A percentile compares a stretch with the other conserved stretches of the same genome.
Evolutionary conservation across 1,284 basidiomycete species (phyloP).

Genomic region (Tylopilus microsporus): DNA sequence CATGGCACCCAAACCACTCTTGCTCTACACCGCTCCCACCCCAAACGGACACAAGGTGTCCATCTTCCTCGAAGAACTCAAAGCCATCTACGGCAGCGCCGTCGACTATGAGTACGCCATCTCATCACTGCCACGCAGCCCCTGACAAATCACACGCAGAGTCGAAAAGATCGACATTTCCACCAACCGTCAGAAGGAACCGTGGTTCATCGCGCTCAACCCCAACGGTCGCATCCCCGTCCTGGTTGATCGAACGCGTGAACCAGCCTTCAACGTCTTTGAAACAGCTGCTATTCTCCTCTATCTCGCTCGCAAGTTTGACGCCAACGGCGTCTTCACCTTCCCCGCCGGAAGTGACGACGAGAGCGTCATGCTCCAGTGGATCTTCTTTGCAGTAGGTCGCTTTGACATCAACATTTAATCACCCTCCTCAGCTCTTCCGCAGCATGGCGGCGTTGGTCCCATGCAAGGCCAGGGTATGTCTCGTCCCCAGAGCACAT

Average conservation of each 20-base stretch:
- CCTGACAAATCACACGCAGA: slow-evolving; percentile 29
- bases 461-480: slow-evolving; percentile 47
- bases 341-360: slow-evolving; percentile 41
- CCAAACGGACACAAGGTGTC: slow-evolving; percentile 69
- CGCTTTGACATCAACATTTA: neutral
- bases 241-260: slow-evolving; percentile 41
- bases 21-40: slow-evolving; percentile 61
- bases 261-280: slow-evolving; percentile 47
- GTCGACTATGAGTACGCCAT: slow-evolving; percentile 55
- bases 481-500: neutral
- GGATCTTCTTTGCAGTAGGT: slow-evolving; percentile 62
- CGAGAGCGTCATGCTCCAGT: slow-evolving; percentile 56
- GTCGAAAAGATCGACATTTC: slow-evolving; percentile 47
- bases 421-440: neutral
- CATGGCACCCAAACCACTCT: slow-evolving; percentile 38
- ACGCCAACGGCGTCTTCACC: slow-evolving; percentile 48
- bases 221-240: slow-evolving; percentile 64
- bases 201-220: slow-evolving; percentile 50
- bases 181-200: slow-evolving; percentile 48
- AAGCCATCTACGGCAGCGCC: slow-evolving; percentile 44
- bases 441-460: slow-evolving; percentile 37
- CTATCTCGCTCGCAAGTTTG: slow-evolving; percentile 54
- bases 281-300: slow-evolving; percentile 58
- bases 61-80: slow-evolving; percentile 67
- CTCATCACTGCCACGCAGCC: neutral